These are phyloP conservation scores for Herpetomonas samuelpessoai DNA, from an alignment of 208 protist genomes.

Conservation along the genomic window DNA sequence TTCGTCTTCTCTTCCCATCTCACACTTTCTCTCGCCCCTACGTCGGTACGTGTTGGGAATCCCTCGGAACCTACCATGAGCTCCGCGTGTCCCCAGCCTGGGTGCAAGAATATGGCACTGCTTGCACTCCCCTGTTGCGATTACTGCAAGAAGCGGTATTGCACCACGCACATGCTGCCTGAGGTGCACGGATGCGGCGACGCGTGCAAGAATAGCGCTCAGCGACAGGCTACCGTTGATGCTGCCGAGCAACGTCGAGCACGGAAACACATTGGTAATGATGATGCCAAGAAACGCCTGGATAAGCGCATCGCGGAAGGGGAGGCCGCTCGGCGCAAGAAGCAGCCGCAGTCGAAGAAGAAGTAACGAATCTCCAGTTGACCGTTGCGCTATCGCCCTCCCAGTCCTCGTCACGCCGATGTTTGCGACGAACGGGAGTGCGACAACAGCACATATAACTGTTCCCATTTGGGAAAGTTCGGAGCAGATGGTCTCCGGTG, in stretches of 20 bases:
- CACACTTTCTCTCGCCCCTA: no score
- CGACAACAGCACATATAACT: no score
- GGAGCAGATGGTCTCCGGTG: no score
- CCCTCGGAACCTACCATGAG: slow-evolving; percentile 36
- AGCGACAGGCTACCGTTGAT: slow-evolving; percentile 56
- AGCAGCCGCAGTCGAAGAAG: slow-evolving; percentile 20
- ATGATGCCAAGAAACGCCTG: slow-evolving; percentile 63
- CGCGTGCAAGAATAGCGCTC: slow-evolving; percentile 54
- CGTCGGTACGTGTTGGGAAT: no score
- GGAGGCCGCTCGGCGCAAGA: slow-evolving; percentile 64
- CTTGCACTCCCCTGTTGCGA: slow-evolving; percentile 58
- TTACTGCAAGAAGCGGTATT: slow-evolving; percentile 64
- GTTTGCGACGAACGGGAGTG: no score
- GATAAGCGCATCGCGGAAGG: slow-evolving; percentile 47
- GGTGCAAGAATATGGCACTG: slow-evolving; percentile 45
- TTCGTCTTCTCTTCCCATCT: no score
- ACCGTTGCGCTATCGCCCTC: background rate
- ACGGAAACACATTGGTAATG: slow-evolving; percentile 63
- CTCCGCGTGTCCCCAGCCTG: slow-evolving; percentile 22
- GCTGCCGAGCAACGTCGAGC: slow-evolving; percentile 46
- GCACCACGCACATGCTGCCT: slow-evolving; percentile 74
- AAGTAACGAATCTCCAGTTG: slow-evolving; percentile 7
- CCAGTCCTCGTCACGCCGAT: no score
- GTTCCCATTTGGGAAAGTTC: no score
- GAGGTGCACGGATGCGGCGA: slow-evolving; percentile 84